Evolutionary conservation across 2,329 filamentous ascomycete species (phyloP), one percentile per base, ranked within the genome.

Genomic region (Fusarium lyarnte): DNA sequence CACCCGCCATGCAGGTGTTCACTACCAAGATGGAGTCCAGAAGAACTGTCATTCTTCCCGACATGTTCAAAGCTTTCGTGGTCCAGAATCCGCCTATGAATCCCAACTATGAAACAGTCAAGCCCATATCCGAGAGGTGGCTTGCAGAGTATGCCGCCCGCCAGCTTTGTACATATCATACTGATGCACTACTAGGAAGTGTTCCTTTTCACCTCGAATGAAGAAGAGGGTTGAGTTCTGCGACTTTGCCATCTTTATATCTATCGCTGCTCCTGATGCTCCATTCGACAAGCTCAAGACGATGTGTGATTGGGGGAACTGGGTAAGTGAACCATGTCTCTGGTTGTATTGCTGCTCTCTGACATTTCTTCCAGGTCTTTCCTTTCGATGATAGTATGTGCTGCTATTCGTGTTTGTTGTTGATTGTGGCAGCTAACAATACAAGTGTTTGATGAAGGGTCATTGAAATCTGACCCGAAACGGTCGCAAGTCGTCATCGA

Each of bases 221-320:
- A 68, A 36, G 8, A 68, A 51, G 11, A 68, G 65, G 2, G 47
- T 68, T 9, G 65, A 68, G 42, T 68, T 68, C 8, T 68, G 65
- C 11, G 55, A 68, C 47, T 68, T 68, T 55, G 65, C 65, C 14
- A 33, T 43, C 6, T 68, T 68, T 4, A 63, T 68, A 2, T 68
- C 65, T 2, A 68, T 68, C 8, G 38, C 65, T 16, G 65, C 63
- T 39, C 65, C 65, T 21, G 55, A 68, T 41, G 63, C 65, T 21
- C 42, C 65, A 2, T 13, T 8, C 8, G 63, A 68, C 3, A 68
- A 45, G 19, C 65, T 68, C 6, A 68, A 68, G 38, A 68, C 65
- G 1, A 63, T 68, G 63, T 68, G 65, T 3, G 65, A 68, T 17
- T 68, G 65, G 65, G 65, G 65, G 5, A 68, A 68, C 14, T 68